Evolutionary conservation across 129 eudicot genomes (phyloP).

Genomic region (Chrysanthemum makinoi): DNA sequence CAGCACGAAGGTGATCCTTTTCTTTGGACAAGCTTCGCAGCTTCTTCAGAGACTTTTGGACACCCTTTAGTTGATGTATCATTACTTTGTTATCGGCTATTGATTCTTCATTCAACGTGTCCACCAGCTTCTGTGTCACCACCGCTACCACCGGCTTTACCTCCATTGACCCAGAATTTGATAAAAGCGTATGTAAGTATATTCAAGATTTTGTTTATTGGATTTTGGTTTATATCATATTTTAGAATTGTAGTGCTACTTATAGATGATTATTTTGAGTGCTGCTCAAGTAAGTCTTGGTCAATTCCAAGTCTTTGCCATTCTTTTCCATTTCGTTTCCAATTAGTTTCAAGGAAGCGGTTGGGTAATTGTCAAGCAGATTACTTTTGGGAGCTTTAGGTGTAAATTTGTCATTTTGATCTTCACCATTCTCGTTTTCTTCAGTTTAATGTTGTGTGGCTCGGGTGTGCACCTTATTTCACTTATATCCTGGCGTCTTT

Average conservation of each 20-base stretch:
- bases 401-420: not conserved
- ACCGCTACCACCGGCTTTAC: slow-evolving; percentile 39
- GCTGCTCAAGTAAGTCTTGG: not conserved
- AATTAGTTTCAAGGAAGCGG: slow-evolving; percentile 3
- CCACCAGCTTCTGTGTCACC: slow-evolving; percentile 45
- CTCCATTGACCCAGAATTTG: slow-evolving; percentile 33
- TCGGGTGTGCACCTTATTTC: not conserved
- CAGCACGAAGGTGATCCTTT: slow-evolving; percentile 19
- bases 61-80: slow-evolving; percentile 24
- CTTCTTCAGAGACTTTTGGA: slow-evolving; percentile 23
- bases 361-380: not conserved
- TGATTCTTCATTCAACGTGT: slow-evolving; percentile 36
- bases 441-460: not conserved
- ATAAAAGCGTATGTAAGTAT: not conserved
- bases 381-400: not conserved
- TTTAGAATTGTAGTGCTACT: not conserved
- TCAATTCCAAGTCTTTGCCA: not conserved
- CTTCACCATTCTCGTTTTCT: not conserved
- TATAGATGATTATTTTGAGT: not conserved
- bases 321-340: slow-evolving; percentile 5
- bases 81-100: slow-evolving; percentile 30
- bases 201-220: not conserved
- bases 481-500: not conserved
- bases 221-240: not conserved
- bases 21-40: slow-evolving; percentile 23